phyloP scores from a whole-genome alignment of 129 eudicot genomes.

The Deinandra increscens region DNA sequence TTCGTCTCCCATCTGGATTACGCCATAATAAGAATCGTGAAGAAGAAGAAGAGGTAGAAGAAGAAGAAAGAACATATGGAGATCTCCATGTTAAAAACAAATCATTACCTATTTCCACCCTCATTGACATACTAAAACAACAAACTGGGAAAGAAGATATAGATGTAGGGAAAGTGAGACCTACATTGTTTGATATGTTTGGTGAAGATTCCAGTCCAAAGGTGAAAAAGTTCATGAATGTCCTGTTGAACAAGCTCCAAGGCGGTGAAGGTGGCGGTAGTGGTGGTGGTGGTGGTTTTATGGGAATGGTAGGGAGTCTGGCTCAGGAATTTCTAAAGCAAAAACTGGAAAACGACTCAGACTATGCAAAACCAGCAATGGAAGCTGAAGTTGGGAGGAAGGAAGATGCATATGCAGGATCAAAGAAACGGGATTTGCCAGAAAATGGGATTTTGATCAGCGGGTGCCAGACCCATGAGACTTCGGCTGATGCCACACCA shows the following conservation, averaged over 20 bases:
- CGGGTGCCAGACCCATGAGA: conserved; percentile 92
- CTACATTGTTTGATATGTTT: conserved; percentile 57
- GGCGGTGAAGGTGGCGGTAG: conserved; percentile 35
- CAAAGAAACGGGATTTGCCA: conserved; percentile 36
- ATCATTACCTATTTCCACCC: conserved; percentile 81
- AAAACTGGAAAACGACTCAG: conserved; percentile 63
- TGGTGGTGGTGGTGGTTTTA: conserved; percentile 48
- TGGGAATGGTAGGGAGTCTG: conserved; percentile 74
- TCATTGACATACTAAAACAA: conserved; percentile 73
- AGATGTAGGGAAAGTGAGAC: conserved; percentile 75
- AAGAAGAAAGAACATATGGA: conserved; percentile 30
- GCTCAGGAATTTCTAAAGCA: conserved; percentile 86
- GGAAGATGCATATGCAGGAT: conserved; percentile 64
- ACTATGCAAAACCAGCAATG: conserved; percentile 51
- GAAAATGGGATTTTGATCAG: conserved; percentile 79
- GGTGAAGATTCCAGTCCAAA: conserved; percentile 77
- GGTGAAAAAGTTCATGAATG: conserved; percentile 69
- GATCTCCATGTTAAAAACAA: conserved; percentile 53
- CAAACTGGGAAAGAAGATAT: conserved; percentile 66
- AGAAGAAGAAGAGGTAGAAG: conserved; percentile 22
- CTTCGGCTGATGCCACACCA: conserved; percentile 93
- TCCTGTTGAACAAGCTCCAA: conserved; percentile 64
- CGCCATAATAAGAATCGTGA: conserved; percentile 36
- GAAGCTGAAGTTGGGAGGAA: conserved; percentile 45
- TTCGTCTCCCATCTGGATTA: conserved; percentile 58